Evolutionary conservation across 345 rosid genomes (phyloP).

Genomic region (Syzygium aqueum): DNA sequence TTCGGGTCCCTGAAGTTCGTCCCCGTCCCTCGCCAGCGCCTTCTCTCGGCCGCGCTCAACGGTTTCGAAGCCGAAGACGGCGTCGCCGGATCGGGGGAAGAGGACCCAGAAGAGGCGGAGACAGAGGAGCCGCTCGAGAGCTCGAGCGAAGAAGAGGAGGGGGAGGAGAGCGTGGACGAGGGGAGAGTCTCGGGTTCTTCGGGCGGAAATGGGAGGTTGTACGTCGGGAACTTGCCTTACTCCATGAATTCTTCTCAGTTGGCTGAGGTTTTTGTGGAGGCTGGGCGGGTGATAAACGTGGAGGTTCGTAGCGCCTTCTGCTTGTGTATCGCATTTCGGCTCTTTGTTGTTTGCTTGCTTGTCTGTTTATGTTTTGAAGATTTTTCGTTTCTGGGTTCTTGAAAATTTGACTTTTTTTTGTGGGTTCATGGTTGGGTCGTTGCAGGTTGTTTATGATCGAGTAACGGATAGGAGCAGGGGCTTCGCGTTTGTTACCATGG

Average conservation of each 20-base stretch:
- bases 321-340: neutral
- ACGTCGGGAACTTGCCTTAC: conserved; percentile 79
- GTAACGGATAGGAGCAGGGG: conserved; percentile 96
- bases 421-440: neutral
- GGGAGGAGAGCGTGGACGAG: conserved; percentile 8
- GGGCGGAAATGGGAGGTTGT: conserved; percentile 55
- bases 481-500: conserved; percentile 85
- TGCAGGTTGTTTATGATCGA: conserved; percentile 69
- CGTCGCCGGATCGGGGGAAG: conserved; percentile 9
- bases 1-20: neutral
- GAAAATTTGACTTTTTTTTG: neutral
- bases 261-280: conserved; percentile 53
- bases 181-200: conserved; percentile 13
- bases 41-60: conserved; percentile 25
- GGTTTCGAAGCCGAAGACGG: conserved; percentile 20
- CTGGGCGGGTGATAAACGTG: conserved; percentile 58
- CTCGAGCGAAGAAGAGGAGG: conserved; percentile 6
- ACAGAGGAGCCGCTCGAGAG: neutral
- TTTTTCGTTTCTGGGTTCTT: neutral
- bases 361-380: neutral
- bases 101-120: conserved; percentile 11
- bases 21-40: conserved; percentile 9
- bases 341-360: neutral
- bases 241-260: conserved; percentile 56
- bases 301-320: conserved; percentile 34